Evolutionary conservation across 768 basidiomycete species (phyloP).

Genomic region (Pleurotus salmoneostramineus): DNA sequence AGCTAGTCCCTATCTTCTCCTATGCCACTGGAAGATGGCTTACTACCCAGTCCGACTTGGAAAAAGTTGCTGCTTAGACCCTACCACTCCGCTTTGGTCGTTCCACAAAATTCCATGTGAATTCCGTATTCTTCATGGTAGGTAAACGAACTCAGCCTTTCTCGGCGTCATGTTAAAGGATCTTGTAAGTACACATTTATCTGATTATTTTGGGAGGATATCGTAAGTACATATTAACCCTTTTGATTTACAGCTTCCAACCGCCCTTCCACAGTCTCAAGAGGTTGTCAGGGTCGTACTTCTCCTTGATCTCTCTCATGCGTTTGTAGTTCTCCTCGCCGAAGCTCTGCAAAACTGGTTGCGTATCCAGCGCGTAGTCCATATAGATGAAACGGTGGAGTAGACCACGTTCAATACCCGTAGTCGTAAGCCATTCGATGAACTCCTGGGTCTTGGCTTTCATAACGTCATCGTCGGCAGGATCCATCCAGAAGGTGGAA

Average conservation of each 20-base stretch:
- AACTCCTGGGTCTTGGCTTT: conserved; percentile 4
- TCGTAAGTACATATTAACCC: neutral
- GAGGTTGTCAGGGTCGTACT: conserved; percentile 4
- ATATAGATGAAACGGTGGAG: conserved; percentile 10
- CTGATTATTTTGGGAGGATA: neutral
- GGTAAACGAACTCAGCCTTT: too few relatives aligned
- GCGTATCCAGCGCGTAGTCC: conserved; percentile 7
- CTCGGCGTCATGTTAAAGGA: too few relatives aligned
- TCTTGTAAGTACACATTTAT: too few relatives aligned
- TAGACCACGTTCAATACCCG: conserved; percentile 3
- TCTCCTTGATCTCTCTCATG: neutral
- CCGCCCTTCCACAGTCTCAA: conserved; percentile 5
- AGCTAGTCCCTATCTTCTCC: too few relatives aligned
- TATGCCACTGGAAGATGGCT: too few relatives aligned
- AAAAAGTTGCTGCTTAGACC: too few relatives aligned
- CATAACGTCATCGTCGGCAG: conserved; percentile 8
- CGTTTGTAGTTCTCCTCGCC: neutral
- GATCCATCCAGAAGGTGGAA: conserved; percentile 10
- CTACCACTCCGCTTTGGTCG: too few relatives aligned
- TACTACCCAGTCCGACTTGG: too few relatives aligned
- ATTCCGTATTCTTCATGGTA: too few relatives aligned
- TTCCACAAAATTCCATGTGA: too few relatives aligned
- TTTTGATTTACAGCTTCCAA: neutral
- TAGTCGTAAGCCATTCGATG: neutral
- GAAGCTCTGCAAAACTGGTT: conserved; percentile 1